A percentile compares a stretch with the other conserved stretches of the same genome.
Conservation (phyloP, 1,284 basidiomycete genomes). For the Trametes polyzona region DNA sequence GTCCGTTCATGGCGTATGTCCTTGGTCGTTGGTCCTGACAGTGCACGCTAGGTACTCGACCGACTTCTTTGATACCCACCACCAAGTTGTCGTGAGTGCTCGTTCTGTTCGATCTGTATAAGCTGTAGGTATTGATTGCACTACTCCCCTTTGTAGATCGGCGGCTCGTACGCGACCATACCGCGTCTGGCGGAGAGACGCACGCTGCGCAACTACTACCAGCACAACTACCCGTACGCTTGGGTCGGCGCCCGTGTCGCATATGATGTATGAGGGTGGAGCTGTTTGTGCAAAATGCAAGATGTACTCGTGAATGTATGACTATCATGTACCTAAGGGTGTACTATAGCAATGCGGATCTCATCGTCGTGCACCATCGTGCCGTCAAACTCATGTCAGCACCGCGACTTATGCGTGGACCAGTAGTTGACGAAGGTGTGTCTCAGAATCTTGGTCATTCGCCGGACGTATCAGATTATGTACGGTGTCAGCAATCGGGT, state of each 20-base stretch:
- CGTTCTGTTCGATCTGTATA: neutral
- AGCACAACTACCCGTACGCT: conserved; percentile 75
- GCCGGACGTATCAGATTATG: neutral
- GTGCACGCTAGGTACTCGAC: conserved; percentile 67
- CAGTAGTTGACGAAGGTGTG: neutral
- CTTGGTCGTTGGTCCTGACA: conserved; percentile 11
- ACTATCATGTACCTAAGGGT: neutral
- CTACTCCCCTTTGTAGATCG: conserved; percentile 69
- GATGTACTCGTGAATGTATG: neutral
- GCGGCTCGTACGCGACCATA: conserved; percentile 89
- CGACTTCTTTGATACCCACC: conserved; percentile 89
- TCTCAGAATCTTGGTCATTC: neutral
- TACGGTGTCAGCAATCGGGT: neutral
- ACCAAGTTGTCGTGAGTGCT: conserved; percentile 79
- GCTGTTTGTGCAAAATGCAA: neutral
- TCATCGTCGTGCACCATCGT: neutral
- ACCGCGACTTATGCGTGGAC: too few species aligned
- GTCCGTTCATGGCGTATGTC: conserved; percentile 15
- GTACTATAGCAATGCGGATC: neutral
- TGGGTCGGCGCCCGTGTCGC: conserved; percentile 75
- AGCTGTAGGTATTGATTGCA: neutral
- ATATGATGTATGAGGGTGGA: conserved; percentile 56
- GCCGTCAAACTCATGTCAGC: neutral
- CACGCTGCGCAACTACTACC: conserved; percentile 85
- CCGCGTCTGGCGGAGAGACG: conserved; percentile 80